Percentiles rank a stretch among this genome's conserved stretches.
These are phyloP conservation scores for Diaporthe australafricana DNA, from an alignment of 2,329 filamentous ascomycete genomes.

Conservation along the genomic window DNA sequence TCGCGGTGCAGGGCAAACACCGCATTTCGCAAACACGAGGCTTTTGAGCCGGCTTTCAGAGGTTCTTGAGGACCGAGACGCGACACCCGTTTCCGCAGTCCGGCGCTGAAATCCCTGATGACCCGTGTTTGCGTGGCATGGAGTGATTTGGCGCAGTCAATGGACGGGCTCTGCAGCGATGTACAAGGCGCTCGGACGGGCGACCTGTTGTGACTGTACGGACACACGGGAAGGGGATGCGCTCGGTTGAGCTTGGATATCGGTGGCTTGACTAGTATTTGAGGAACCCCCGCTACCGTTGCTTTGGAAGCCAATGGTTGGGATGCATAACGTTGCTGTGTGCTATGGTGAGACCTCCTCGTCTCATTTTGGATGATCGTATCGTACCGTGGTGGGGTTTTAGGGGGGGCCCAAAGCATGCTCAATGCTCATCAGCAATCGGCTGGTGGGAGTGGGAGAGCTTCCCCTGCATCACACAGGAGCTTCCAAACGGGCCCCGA, in stretches of 20 bases:
- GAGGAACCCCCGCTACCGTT: background rate
- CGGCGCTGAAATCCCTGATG: background rate
- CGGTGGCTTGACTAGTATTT: conserved; percentile 4
- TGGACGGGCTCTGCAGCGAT: background rate
- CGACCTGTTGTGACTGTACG: background rate
- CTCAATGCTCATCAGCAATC: too few species aligned
- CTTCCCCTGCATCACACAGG: background rate
- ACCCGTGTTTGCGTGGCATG: conserved; percentile 20
- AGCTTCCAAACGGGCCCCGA: background rate
- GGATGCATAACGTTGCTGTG: background rate
- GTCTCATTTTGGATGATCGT: background rate
- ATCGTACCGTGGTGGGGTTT: background rate
- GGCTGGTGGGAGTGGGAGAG: too few species aligned
- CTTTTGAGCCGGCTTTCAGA: background rate
- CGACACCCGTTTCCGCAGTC: conserved; percentile 23
- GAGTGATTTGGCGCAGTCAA: background rate
- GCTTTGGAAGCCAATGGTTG: conserved; percentile 15
- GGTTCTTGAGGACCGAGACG: background rate
- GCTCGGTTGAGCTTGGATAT: conserved; percentile 11
- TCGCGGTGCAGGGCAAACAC: background rate
- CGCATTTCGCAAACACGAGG: conserved; percentile 16
- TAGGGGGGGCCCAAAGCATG: background rate
- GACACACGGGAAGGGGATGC: background rate
- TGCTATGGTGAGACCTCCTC: background rate
- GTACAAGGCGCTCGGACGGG: conserved; percentile 7